Evolutionary conservation across 2,329 filamentous ascomycete genomes (phyloP).

Genomic region (Diplodia intermedia): DNA sequence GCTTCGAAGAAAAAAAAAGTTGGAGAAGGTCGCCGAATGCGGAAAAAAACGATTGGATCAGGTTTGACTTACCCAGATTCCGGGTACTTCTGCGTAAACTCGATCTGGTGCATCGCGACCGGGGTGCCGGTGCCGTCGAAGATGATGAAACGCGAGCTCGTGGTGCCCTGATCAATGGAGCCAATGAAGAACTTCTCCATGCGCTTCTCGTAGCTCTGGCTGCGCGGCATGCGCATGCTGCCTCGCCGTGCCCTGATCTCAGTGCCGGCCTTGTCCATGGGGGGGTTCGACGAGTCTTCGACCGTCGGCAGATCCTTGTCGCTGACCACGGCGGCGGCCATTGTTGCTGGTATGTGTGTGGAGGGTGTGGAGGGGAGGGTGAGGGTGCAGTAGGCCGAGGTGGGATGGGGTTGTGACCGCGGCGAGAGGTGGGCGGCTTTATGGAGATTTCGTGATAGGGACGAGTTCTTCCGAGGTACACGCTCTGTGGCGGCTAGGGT

Average conservation of each 20-base stretch:
- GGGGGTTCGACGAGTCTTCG: background rate
- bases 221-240: constrained; percentile 30
- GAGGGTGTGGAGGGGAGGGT: background rate
- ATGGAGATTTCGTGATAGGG: constrained; percentile 4
- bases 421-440: constrained; percentile 6
- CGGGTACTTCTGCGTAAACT: constrained; percentile 85
- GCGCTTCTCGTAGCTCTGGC: constrained; percentile 32
- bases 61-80: constrained; percentile 73
- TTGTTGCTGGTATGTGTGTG: constrained; percentile 16
- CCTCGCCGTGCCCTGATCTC: constrained; percentile 31
- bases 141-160: constrained; percentile 87
- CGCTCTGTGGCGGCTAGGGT: constrained; percentile 16
- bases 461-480: constrained; percentile 10
- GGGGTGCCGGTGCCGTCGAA: constrained; percentile 82
- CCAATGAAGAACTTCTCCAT: constrained; percentile 73
- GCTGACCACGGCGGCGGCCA: constrained; percentile 21
- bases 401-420: background rate
- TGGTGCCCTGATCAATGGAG: constrained; percentile 90
- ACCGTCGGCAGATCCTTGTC: constrained; percentile 18
- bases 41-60: background rate
- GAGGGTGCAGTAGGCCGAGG: background rate
- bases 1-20: constrained; percentile 28
- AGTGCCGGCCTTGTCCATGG: constrained; percentile 28
- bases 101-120: constrained; percentile 82
- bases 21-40: background rate